These are phyloP conservation scores for Oryza glumipatula DNA, from an alignment of 176 grass and related monocot species.

Conservation along the genomic window DNA sequence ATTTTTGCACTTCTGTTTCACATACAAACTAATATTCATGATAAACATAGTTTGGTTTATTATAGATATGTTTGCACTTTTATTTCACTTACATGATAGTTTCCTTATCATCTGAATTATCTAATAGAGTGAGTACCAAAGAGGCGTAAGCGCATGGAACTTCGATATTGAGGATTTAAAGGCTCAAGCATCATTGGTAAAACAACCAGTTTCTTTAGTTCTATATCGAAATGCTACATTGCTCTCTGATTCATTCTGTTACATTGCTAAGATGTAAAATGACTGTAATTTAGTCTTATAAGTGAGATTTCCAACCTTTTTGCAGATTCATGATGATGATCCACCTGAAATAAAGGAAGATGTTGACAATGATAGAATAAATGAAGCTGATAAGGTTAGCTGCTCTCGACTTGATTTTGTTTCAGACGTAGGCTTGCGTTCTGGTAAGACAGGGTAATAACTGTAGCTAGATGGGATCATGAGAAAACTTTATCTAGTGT, in stretches of 20 bases:
- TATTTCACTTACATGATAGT: not conserved
- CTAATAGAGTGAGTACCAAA: constrained; percentile 83
- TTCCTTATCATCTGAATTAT: constrained; percentile 22
- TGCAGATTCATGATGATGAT: constrained; percentile 74
- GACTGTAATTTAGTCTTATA: constrained; percentile 27
- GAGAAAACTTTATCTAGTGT: not conserved
- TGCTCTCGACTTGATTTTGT: constrained; percentile 17
- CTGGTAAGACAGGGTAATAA: not conserved
- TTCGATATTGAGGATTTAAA: constrained; percentile 99
- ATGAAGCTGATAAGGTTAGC: constrained; percentile 60
- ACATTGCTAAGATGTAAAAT: constrained; percentile 7
- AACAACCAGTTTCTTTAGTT: not conserved
- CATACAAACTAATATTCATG: constrained; percentile 14
- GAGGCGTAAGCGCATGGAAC: constrained; percentile 97
- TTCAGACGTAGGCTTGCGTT: constrained; percentile 22
- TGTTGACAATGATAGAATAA: constrained; percentile 52
- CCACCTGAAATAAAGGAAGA: constrained; percentile 82
- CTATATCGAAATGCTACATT: not conserved
- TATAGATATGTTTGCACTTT: not conserved
- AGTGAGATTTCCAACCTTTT: constrained; percentile 24
- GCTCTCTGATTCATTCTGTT: not conserved
- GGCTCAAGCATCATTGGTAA: constrained; percentile 93
- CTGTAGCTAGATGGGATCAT: not conserved
- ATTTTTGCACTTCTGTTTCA: not conserved
- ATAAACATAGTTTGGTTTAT: constrained; percentile 5